Percentiles rank a stretch among this genome's conserved stretches.
These are phyloP conservation scores for Peronospora farinosa DNA, from an alignment of 352 stramenopile species.

Conservation along the genomic window DNA sequence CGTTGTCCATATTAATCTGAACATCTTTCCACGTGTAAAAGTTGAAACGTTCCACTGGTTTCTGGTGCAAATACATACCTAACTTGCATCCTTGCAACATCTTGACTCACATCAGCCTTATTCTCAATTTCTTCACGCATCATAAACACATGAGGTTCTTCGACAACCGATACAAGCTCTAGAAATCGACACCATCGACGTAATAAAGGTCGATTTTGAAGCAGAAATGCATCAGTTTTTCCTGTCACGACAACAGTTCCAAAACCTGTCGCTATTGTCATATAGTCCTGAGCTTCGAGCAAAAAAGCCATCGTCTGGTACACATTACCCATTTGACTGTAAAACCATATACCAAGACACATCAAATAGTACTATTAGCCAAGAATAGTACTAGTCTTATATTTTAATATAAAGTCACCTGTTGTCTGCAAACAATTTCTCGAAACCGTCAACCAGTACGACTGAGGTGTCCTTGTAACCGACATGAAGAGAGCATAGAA, in stretches of 20 bases:
- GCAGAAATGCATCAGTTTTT: conserved; percentile 31
- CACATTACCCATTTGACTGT: conserved; percentile 37
- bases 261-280: conserved; percentile 31
- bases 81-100: conserved; percentile 12
- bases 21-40: conserved; percentile 27
- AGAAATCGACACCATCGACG: conserved; percentile 55
- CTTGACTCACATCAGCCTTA: conserved; percentile 6
- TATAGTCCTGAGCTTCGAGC: conserved; percentile 45
- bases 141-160: conserved; percentile 27
- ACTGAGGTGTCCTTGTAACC: conserved; percentile 35
- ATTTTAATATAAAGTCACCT: conserved; percentile 15
- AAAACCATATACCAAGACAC: neutral
- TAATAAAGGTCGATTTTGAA: conserved; percentile 30
- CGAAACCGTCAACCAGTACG: conserved; percentile 52
- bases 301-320: conserved; percentile 59
- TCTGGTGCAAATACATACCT: conserved; percentile 31
- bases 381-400: neutral
- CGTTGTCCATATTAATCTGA: conserved; percentile 1
- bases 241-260: conserved; percentile 37
- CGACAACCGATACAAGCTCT: conserved; percentile 21
- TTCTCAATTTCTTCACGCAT: conserved; percentile 30
- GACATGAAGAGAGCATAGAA: conserved; percentile 57
- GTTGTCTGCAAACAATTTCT: conserved; percentile 43
- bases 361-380: conserved; percentile 2
- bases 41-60: conserved; percentile 27